Evolutionary conservation across 2,329 filamentous ascomycete species (phyloP), one percentile per base, ranked within the genome.

Genomic region (Aspergillus brasiliensis): DNA sequence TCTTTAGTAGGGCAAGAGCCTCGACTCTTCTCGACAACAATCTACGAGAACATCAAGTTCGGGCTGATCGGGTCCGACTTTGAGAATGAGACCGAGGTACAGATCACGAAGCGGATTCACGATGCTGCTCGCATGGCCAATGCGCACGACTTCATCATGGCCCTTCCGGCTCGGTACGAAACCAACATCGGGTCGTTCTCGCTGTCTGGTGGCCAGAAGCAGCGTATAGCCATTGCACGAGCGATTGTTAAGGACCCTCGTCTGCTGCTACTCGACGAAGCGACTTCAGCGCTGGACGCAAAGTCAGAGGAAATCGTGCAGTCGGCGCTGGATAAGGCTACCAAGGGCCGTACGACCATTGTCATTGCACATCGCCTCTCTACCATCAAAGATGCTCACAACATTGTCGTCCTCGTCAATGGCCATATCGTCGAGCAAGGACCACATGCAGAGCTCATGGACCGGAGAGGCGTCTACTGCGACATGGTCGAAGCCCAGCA

Each of bases 351-450:
- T 8, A 73, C 71, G 0, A 71, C 70, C 3, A 62, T 73, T 2
- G 61, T 77, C 13, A 80, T 80, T 58, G 78, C 78, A 1, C 78
- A 81, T 61, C 74, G 76, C 34, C 68, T 80, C 2, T 71, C 78
- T 2, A 81, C 78, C 0, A 71, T 80, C 31, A 72, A 70, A 55
- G 64, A 67, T 5, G 78, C 78, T 5, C 73, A 81, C 62, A 77
- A 76, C 53, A 80, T 81, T 19, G 75, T 96, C 4, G 92, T 96
- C 60, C 93, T 97, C 90, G 82, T 84, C 2, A 77, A 86, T 59
- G 92, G 92, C 5, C 79, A 82, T n/a, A 92, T 97, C 57, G 81
- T 96, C 13, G 93, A 97, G 74, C 91, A 96, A 75, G 93, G 93
- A 31, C 91, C 85, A 0, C 92, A 97, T 71, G 84, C 91, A 51